Conservation (phyloP, 2,329 filamentous ascomycete species). For the Ceratocystis colombiana region DNA sequence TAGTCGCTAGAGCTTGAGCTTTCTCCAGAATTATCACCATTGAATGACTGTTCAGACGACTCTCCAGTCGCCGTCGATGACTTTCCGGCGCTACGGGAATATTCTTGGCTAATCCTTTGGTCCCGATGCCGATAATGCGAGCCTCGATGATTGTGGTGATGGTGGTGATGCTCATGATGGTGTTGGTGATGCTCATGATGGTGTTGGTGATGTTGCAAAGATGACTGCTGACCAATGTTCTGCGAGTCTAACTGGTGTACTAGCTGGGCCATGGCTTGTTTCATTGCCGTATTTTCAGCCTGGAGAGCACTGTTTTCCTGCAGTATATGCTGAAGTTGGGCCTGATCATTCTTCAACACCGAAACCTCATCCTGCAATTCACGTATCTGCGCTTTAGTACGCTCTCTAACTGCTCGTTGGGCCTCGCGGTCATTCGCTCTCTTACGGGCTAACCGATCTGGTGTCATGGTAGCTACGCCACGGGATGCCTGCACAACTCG, state of each 20-base stretch:
- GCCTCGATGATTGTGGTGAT: conserved; percentile 18
- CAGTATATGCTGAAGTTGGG: conserved; percentile 63
- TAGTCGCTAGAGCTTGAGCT: neutral
- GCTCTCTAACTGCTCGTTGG: conserved; percentile 72
- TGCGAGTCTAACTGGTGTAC: conserved; percentile 24
- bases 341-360: conserved; percentile 25
- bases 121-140: conserved; percentile 17
- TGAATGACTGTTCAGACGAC: neutral
- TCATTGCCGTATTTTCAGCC: conserved; percentile 70
- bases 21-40: neutral
- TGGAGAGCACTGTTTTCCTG: conserved; percentile 67
- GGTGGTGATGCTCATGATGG: conserved; percentile 21
- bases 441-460: conserved; percentile 63
- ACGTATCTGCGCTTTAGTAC: conserved; percentile 72
- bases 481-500: conserved; percentile 16
- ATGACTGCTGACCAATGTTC: neutral
- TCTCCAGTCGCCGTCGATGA: neutral
- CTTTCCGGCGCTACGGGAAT: neutral
- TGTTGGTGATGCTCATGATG: conserved; percentile 20
- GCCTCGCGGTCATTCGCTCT: conserved; percentile 61
- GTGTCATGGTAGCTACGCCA: conserved; percentile 52
- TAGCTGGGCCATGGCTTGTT: conserved; percentile 34
- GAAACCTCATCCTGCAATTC: conserved; percentile 35
- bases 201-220: conserved; percentile 13
- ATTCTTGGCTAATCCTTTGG: conserved; percentile 10